Percentiles rank a stretch among this genome's conserved stretches.
phyloP scores from a whole-genome alignment of 2,329 filamentous ascomycete species.

The Madurella mycetomatis region DNA sequence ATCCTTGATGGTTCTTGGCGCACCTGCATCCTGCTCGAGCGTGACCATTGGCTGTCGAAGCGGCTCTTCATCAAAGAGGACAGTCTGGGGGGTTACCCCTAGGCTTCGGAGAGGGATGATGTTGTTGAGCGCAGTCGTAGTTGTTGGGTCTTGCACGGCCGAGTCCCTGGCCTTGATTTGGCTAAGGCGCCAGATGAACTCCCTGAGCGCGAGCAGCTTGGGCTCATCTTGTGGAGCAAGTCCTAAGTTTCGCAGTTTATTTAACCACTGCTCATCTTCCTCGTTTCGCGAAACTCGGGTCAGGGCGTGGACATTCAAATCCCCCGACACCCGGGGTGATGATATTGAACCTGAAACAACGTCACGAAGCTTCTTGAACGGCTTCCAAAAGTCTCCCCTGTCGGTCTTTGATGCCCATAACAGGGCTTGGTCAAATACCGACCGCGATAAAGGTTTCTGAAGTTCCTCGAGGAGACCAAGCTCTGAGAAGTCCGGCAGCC shows the following conservation, averaged over 20 bases:
- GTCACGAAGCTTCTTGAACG: constrained; percentile 61
- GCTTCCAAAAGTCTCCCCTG: constrained; percentile 82
- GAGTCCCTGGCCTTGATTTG: constrained; percentile 61
- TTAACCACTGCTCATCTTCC: constrained; percentile 92
- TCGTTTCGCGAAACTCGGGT: constrained; percentile 70
- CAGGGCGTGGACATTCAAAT: constrained; percentile 54
- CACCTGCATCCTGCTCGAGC: constrained; percentile 35
- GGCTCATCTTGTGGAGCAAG: constrained; percentile 79
- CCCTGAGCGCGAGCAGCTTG: constrained; percentile 78
- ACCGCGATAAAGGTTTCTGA: constrained; percentile 73
- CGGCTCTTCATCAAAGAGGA: constrained; percentile 82
- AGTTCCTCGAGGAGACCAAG: constrained; percentile 72
- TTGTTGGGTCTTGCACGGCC: constrained; percentile 21
- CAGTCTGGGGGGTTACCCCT: constrained; percentile 76
- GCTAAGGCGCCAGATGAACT: constrained; percentile 87
- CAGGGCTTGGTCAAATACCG: constrained; percentile 79
- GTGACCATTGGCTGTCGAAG: constrained; percentile 39
- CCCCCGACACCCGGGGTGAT: constrained; percentile 52
- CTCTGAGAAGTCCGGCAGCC: constrained; percentile 64
- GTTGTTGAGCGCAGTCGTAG: constrained; percentile 53
- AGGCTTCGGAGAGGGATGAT: constrained; percentile 72
- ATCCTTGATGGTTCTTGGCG: constrained; percentile 77
- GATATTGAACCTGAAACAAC: constrained; percentile 60
- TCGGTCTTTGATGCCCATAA: constrained; percentile 82
- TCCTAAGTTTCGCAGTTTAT: constrained; percentile 76